phyloP scores from a whole-genome alignment of 139 green algal genomes.

The Pseudopediastrum boryanum region DNA sequence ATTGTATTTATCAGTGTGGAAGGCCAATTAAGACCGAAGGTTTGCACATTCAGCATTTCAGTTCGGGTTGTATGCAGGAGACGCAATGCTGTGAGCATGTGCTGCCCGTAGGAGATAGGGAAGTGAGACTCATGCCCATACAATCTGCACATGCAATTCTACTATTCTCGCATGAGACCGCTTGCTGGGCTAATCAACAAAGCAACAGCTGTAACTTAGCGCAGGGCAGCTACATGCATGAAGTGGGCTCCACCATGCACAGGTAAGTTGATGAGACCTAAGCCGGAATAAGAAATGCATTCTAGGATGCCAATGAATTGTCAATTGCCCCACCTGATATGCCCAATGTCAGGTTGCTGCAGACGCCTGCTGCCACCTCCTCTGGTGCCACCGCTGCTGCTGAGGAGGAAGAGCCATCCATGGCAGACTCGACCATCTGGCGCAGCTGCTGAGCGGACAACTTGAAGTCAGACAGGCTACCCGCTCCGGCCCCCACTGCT shows the following conservation, averaged over 20 bases:
- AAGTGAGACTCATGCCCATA: too few relatives aligned
- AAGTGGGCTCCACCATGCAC: background rate
- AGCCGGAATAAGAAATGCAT: background rate
- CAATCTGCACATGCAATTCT: too few relatives aligned
- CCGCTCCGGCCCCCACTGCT: background rate
- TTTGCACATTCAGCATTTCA: background rate
- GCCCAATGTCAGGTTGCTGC: too few relatives aligned
- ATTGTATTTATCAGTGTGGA: background rate
- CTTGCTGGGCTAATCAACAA: too few relatives aligned
- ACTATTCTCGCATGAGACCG: too few relatives aligned
- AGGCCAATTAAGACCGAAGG: background rate
- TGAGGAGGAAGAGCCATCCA: background rate
- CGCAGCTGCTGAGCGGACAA: background rate
- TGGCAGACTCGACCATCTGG: slow-evolving; percentile 1
- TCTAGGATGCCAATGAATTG: background rate
- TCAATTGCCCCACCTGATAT: background rate
- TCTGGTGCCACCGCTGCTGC: background rate
- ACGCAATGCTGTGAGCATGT: background rate
- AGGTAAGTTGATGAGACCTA: background rate
- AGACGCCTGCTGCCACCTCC: background rate
- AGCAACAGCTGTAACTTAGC: too few relatives aligned
- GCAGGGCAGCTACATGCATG: too few relatives aligned
- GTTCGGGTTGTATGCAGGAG: background rate
- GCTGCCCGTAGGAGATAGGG: too few relatives aligned
- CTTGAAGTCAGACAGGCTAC: background rate